Base-by-base conservation (phyloP, 1,139 yeast genomes). In the Kodamaea alishanica region DNA sequence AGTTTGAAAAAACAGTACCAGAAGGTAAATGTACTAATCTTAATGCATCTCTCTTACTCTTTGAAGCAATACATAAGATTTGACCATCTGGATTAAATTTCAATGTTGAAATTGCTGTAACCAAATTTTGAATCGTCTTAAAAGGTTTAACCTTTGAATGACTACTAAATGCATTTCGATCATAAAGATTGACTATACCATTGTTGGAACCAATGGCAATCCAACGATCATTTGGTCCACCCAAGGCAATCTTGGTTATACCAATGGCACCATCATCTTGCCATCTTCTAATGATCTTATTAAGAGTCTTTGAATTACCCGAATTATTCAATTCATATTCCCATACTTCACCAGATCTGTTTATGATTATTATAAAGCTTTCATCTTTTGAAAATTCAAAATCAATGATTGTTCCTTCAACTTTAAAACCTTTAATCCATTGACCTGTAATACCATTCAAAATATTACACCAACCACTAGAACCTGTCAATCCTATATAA, bases 101-200 rank as follows among this genome's bases (percentile, higher is more conserved):
- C 43, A 94, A 60, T 3, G 82, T 64, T 2, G 95, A 82, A 35
- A 92, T 80, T 8, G 94, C 71, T 0, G 97, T 89, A 15, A 89
- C 83, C 41, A 94, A 70, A 52, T 88, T 92, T 45, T 85, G 95
- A 15, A 92, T 66, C 0, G 77, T 69, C 39, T 81, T 82, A 38
- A 77, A 63, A 9, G 89, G 84, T 38, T 56, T 60, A 29, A 55
- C 56, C 32, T 64, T 65, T 42, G 48, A 32, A 39, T 50, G 41
- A 39, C 49, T 49, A 43, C 58, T 35, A 40, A 42, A 35, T 29
- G 47, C 47, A 23, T 50, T 51, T 39, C 87, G 66, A 55, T 90
- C 96, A 56, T 90, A 94, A 8, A 94, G 68, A 51, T 84, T 88
- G 20, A 94, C 98, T 45, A 88, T 78, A 54, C 99, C 99, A 49